A percentile compares a stretch with the other conserved stretches of the same genome.
Evolutionary conservation across 371 early-diverging fungal genomes (phyloP).

Genomic region (Lichtheimia ramosa): DNA sequence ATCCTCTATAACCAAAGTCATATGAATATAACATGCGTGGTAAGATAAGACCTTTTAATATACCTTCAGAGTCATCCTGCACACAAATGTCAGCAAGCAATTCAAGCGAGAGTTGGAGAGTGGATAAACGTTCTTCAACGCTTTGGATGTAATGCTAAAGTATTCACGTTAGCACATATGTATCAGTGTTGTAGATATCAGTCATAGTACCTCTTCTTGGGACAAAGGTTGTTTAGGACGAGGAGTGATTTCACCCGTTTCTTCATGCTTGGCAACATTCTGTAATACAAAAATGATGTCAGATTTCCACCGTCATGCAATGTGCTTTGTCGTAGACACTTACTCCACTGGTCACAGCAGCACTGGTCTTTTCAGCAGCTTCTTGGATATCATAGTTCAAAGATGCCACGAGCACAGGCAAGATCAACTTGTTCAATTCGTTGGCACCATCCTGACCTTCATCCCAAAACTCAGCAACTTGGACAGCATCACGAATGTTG

Average conservation of each 20-base stretch:
- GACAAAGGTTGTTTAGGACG: constrained; percentile 51
- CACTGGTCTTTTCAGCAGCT: constrained; percentile 51
- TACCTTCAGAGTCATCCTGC: constrained; percentile 56
- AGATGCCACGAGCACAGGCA: constrained; percentile 56
- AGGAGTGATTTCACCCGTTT: constrained; percentile 40
- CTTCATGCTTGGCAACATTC: constrained; percentile 39
- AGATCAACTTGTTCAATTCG: constrained; percentile 48
- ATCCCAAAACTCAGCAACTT: constrained; percentile 32
- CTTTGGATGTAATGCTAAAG: constrained; percentile 35
- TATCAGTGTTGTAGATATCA: neutral
- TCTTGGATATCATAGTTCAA: constrained; percentile 63
- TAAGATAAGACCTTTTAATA: neutral
- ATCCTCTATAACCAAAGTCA: constrained; percentile 19
- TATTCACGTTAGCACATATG: neutral
- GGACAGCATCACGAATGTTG: constrained; percentile 43
- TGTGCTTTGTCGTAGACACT: constrained; percentile 12
- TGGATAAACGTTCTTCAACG: constrained; percentile 58
- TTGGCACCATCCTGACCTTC: constrained; percentile 33
- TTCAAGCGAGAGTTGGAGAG: constrained; percentile 77
- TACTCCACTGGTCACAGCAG: constrained; percentile 51
- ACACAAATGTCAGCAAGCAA: constrained; percentile 79
- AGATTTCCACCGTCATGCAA: neutral
- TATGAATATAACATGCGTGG: neutral
- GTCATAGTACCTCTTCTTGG: constrained; percentile 42
- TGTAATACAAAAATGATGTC: constrained; percentile 10